phyloP scores from a whole-genome alignment of 2,329 filamentous ascomycete genomes.

The Rutstroemia sp. region DNA sequence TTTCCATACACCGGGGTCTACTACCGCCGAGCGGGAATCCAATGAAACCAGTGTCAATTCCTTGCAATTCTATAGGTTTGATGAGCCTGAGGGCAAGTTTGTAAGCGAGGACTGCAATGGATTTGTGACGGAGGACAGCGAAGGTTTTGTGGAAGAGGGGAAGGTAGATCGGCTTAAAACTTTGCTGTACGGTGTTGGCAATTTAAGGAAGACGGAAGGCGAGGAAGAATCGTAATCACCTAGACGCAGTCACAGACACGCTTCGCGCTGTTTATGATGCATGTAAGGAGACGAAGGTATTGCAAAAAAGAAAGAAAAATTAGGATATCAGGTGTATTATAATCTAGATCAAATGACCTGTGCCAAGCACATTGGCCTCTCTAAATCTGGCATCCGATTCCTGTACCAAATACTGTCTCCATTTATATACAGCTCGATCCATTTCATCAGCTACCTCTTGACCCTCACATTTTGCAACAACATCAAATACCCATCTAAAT shows the following conservation, averaged over 20 bases:
- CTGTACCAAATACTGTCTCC: slow-evolving; percentile 9
- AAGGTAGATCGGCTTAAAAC: slow-evolving; percentile 30
- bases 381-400: not conserved
- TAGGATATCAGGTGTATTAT: not conserved
- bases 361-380: not conserved
- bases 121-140: not conserved
- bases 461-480: slow-evolving; percentile 22
- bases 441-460: slow-evolving; percentile 19
- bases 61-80: slow-evolving; percentile 12
- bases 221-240: slow-evolving; percentile 11
- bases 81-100: not conserved
- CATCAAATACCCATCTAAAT: slow-evolving; percentile 18
- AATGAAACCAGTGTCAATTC: slow-evolving; percentile 2
- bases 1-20: slow-evolving; percentile 44
- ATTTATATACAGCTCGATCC: slow-evolving; percentile 13
- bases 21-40: slow-evolving; percentile 29
- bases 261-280: not conserved
- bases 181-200: slow-evolving; percentile 32
- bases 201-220: slow-evolving; percentile 29
- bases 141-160: slow-evolving; percentile 21
- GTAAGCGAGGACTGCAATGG: not conserved
- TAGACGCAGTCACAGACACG: not conserved
- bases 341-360: too few species aligned
- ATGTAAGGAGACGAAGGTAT: not conserved
- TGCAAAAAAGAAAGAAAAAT: not conserved